Percentiles rank a stretch among this genome's conserved stretches.
phyloP scores from a whole-genome alignment of 805 yeast genomes.

The Candida sithepensis region DNA sequence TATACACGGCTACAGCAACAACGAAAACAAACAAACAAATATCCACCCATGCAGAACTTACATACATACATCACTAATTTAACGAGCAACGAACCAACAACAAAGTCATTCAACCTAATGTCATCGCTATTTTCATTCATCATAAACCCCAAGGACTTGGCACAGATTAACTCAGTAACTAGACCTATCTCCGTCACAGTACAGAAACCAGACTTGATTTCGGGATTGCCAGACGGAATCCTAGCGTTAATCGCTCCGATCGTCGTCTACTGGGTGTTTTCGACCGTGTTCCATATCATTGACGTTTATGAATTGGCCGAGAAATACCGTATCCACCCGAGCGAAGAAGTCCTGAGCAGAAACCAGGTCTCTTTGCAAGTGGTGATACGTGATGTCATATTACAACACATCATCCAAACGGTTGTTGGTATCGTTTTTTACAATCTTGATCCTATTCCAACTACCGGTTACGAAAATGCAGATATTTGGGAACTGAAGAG shows the following conservation, averaged over 20 bases:
- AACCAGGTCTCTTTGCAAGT: constrained; percentile 69
- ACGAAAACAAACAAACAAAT: too few species aligned
- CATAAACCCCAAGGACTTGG: constrained; percentile 22
- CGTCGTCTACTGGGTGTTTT: constrained; percentile 77
- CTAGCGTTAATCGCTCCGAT: constrained; percentile 75
- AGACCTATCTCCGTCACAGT: constrained; percentile 28
- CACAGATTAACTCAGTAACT: constrained; percentile 10
- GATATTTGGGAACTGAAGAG: constrained; percentile 45
- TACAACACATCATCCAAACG: constrained; percentile 85
- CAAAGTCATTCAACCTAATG: not conserved
- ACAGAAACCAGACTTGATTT: constrained; percentile 42
- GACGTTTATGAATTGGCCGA: constrained; percentile 78
- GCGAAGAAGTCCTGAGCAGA: constrained; percentile 73
- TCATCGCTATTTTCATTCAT: constrained; percentile 1
- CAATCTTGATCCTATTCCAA: constrained; percentile 52
- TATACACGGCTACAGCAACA: too few species aligned
- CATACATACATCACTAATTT: not conserved
- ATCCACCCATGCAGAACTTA: too few species aligned
- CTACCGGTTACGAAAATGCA: constrained; percentile 47
- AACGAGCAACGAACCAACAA: not conserved
- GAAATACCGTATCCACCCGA: constrained; percentile 84
- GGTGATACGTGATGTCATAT: constrained; percentile 75
- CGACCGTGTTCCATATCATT: constrained; percentile 67
- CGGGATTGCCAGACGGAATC: constrained; percentile 67
- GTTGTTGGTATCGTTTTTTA: constrained; percentile 57